These are phyloP conservation scores for Trebouxia sp. DNA, from an alignment of 139 green algal species.

Conservation along the genomic window DNA sequence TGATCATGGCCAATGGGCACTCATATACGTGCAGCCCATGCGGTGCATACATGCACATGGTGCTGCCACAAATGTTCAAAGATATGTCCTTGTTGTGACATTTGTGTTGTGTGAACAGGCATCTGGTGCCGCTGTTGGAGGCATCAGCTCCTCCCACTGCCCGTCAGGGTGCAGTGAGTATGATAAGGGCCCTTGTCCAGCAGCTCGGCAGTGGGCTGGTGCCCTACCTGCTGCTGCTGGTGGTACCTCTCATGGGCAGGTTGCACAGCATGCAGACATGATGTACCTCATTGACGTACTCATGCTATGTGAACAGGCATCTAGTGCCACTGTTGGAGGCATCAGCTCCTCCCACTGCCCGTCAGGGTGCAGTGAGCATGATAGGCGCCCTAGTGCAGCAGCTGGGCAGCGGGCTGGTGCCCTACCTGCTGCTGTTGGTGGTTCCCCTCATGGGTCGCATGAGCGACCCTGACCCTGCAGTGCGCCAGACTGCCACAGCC, in stretches of 20 bases:
- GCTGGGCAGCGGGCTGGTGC: conserved; percentile 49
- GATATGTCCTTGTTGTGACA: too few relatives aligned
- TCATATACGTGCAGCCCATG: too few relatives aligned
- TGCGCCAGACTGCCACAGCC: conserved; percentile 48
- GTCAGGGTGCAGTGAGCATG: conserved; percentile 44
- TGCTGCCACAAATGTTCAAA: too few relatives aligned
- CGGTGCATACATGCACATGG: too few relatives aligned
- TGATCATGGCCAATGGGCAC: too few relatives aligned
- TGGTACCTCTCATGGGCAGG: conserved; percentile 90
- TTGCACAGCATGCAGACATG: neutral
- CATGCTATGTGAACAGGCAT: neutral
- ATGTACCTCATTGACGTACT: too few relatives aligned
- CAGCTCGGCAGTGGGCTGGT: conserved; percentile 44
- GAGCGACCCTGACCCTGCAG: conserved; percentile 66
- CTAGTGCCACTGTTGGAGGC: conserved; percentile 41
- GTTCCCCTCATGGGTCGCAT: conserved; percentile 90
- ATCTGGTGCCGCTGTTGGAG: neutral
- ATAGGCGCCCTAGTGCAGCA: conserved; percentile 29
- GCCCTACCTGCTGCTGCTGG: conserved; percentile 76
- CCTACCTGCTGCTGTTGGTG: conserved; percentile 79
- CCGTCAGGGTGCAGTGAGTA: conserved; percentile 43
- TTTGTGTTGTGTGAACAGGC: neutral
- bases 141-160: conserved; percentile 28
- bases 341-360: conserved; percentile 15
- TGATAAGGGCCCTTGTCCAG: conserved; percentile 31